These are phyloP conservation scores for Tetraselmis striata DNA, from an alignment of 139 green algal species.

Conservation along the genomic window DNA sequence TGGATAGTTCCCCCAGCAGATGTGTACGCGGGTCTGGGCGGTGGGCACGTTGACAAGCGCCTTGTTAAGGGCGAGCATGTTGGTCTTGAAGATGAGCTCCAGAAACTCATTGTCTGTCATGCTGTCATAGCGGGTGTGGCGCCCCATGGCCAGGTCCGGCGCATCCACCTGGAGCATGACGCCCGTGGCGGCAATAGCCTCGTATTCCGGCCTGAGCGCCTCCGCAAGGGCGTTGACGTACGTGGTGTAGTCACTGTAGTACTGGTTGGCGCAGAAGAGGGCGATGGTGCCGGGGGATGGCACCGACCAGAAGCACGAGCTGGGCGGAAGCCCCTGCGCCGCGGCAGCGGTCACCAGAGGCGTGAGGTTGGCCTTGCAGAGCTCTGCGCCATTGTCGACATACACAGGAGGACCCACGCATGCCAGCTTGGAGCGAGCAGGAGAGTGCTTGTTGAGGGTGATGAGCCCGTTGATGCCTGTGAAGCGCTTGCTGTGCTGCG, in stretches of 20 bases:
- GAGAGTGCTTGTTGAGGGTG: not conserved
- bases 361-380: not conserved
- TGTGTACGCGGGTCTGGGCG: not conserved
- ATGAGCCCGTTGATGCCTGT: not conserved
- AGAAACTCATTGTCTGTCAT: not conserved
- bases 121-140: not conserved
- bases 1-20: slow-evolving; percentile 5
- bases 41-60: not conserved
- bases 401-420: not conserved
- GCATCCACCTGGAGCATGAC: slow-evolving; percentile 3
- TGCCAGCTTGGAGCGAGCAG: not conserved
- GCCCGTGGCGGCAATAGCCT: not conserved
- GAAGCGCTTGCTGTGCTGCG: not conserved
- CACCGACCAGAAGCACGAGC: not conserved
- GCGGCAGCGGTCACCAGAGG: not conserved
- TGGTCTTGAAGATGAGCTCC: not conserved
- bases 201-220: not conserved
- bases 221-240: not conserved
- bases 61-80: not conserved
- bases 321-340: not conserved
- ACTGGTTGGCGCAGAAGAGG: not conserved
- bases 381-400: not conserved
- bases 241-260: not conserved
- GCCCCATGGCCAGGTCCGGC: not conserved
- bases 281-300: not conserved